Evolutionary conservation across 2,329 filamentous ascomycete genomes (phyloP).

Genomic region (Talaromyces sp.): DNA sequence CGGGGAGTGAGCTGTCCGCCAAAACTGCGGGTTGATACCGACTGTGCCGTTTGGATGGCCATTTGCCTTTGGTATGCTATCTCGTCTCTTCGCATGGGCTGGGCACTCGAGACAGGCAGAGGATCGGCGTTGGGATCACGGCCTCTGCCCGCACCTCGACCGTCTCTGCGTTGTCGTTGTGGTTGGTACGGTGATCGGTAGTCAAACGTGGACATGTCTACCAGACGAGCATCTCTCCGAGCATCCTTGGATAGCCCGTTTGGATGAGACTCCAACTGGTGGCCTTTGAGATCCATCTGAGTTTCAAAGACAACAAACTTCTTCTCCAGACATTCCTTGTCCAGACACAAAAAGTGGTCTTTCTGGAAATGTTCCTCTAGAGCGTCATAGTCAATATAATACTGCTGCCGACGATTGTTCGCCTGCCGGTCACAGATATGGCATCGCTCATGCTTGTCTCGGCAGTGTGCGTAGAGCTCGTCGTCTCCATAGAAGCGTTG

Average conservation of each 20-base stretch:
- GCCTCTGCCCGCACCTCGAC: conserved; percentile 56
- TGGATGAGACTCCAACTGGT: conserved; percentile 79
- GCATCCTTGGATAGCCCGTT: conserved; percentile 75
- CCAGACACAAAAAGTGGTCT: conserved; percentile 79
- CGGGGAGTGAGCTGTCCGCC: conserved; percentile 70
- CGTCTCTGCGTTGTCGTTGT: conserved; percentile 34
- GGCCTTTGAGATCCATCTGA: conserved; percentile 89
- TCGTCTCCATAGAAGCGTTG: conserved; percentile 93
- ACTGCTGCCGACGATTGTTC: conserved; percentile 67
- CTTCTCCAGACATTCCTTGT: conserved; percentile 87
- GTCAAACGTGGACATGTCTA: conserved; percentile 85
- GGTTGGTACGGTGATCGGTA: conserved; percentile 66
- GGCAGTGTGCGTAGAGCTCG: conserved; percentile 88
- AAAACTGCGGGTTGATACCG: conserved; percentile 72
- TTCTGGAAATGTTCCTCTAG: conserved; percentile 81
- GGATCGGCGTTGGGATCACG: conserved; percentile 83
- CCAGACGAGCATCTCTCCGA: conserved; percentile 72
- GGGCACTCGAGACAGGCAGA: conserved; percentile 68
- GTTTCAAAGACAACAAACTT: conserved; percentile 97
- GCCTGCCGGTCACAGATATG: conserved; percentile 79
- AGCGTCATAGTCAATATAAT: conserved; percentile 82
- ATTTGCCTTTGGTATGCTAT: conserved; percentile 87
- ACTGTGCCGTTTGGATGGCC: conserved; percentile 83
- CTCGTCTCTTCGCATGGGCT: conserved; percentile 78
- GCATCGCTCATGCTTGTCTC: conserved; percentile 89